Evolutionary conservation across 2,329 filamentous ascomycete species (phyloP), one percentile per base, ranked within the genome.

Genomic region (Aspergillus costaricaensis): DNA sequence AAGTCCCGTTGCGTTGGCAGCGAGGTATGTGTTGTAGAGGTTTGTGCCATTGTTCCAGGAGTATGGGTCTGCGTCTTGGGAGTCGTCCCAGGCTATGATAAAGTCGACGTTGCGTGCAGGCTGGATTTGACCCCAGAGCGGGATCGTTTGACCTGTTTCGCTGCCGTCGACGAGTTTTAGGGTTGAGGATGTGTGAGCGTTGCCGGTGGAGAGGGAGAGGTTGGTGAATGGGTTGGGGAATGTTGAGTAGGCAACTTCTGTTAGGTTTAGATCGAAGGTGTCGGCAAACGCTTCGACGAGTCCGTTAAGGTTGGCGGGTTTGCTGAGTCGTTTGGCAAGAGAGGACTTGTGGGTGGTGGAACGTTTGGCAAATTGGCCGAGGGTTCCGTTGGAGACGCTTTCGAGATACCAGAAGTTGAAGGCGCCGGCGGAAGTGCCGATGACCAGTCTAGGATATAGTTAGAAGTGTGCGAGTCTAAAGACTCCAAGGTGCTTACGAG

Each of bases 391-490:
- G 10, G 44, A 49, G 21, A 49, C 14, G 12, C 12, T 8, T 23
- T 49, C 44, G 12, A 49, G 21, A 23, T 49, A 49, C 44, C 44
- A 49, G 44, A 49, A 30, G 44, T 49, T 49, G 44, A 49, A 49
- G 21, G 44, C 44, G 12, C 27, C 14, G 23, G 44, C 44, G 23
- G 44, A 49, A 14, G 44, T 15, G 23, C 44, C 44, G 44, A 49
- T 49, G 15, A 49, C 15, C 14, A 49, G 14, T 15, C 44, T 49
- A 15, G 21, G 1, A 47, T 47, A 21, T 4, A n/a, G 23, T 49
- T 17, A 49, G 44, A 23, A 8, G 19, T 3, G 15, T n/a, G 21
- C 19, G 1, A 21, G 19, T 1, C 5, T 25, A 21, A 2, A 14
- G 1, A 1, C 15, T 6, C 7, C 8, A 0, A 2, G 15, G 4